phyloP scores from a whole-genome alignment of 495 filamentous ascomycete species.

The Melanomma pulvis-pyrius region DNA sequence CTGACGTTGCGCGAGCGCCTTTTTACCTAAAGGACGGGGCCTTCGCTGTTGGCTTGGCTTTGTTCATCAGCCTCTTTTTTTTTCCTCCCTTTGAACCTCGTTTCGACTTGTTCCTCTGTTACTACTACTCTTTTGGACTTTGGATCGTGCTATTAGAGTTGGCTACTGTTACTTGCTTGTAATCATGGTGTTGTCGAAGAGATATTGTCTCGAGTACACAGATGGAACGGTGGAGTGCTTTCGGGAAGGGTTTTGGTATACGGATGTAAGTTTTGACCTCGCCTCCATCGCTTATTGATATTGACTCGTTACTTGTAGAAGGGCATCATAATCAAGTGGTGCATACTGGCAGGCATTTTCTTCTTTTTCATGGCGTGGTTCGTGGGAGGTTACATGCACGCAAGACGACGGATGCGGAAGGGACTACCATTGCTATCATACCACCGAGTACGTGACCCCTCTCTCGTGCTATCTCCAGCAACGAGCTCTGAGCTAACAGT shows the following conservation, averaged over 20 bases:
- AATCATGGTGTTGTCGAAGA: constrained; percentile 22
- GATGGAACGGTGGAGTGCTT: constrained; percentile 27
- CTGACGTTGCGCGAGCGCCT: background rate
- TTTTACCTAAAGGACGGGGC: background rate
- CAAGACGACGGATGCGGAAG: constrained; percentile 62
- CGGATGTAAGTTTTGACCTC: constrained; percentile 14
- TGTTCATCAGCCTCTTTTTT: background rate
- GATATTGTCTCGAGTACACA: constrained; percentile 25
- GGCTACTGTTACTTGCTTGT: constrained; percentile 1
- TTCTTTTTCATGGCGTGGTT: constrained; percentile 59
- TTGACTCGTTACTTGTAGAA: constrained; percentile 47
- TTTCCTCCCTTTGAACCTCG: background rate
- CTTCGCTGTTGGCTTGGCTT: constrained; percentile 1
- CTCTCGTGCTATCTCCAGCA: background rate
- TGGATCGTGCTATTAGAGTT: background rate
- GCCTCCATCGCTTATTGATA: background rate
- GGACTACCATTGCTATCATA: constrained; percentile 65
- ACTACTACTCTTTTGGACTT: background rate
- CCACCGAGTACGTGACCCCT: constrained; percentile 58
- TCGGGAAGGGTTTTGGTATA: constrained; percentile 31
- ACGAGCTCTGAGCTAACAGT: constrained; percentile 11
- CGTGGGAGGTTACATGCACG: constrained; percentile 64
- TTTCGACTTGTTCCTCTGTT: background rate
- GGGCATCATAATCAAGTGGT: constrained; percentile 68
- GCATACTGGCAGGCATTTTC: constrained; percentile 57